phyloP scores from a whole-genome alignment of 495 filamentous ascomycete genomes.

The Daldinia grandis region DNA sequence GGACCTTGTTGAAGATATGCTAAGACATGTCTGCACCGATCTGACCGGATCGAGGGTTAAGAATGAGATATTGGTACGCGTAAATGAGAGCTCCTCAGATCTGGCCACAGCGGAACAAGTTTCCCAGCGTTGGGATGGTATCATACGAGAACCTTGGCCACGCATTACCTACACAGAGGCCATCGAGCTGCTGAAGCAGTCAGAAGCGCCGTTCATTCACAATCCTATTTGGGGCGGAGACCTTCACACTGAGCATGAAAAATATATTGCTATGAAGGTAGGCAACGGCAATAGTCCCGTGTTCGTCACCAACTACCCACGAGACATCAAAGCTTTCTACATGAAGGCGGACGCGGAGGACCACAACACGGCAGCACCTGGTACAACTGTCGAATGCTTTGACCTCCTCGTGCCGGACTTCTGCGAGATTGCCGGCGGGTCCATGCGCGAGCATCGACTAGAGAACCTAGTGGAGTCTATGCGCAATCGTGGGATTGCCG shows the following conservation, averaged over 20 bases:
- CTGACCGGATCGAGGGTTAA: constrained; percentile 62
- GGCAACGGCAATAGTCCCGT: constrained; percentile 69
- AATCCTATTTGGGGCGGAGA: constrained; percentile 74
- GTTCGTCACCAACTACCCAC: constrained; percentile 93
- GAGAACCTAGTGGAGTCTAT: constrained; percentile 75
- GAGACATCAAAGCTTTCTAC: constrained; percentile 91
- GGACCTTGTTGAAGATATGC: constrained; percentile 78
- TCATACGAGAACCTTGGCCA: constrained; percentile 72
- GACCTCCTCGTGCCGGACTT: constrained; percentile 91
- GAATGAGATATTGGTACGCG: constrained; percentile 62
- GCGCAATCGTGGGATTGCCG: constrained; percentile 62
- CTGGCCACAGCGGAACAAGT: constrained; percentile 58
- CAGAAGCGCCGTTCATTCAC: constrained; percentile 69
- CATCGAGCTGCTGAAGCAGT: constrained; percentile 70
- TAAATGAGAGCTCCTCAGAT: constrained; percentile 44
- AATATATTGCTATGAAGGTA: constrained; percentile 77
- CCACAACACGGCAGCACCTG: constrained; percentile 25
- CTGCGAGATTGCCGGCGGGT: constrained; percentile 91
- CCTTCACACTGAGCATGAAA: constrained; percentile 92
- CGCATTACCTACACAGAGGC: constrained; percentile 87
- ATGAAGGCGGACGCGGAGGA: constrained; percentile 62
- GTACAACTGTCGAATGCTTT: constrained; percentile 86
- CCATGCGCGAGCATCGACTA: constrained; percentile 89
- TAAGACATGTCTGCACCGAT: constrained; percentile 68
- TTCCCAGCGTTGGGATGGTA: constrained; percentile 71